phyloP scores from a whole-genome alignment of 768 basidiomycete genomes.

The Tricholoma bakamatsutake region DNA sequence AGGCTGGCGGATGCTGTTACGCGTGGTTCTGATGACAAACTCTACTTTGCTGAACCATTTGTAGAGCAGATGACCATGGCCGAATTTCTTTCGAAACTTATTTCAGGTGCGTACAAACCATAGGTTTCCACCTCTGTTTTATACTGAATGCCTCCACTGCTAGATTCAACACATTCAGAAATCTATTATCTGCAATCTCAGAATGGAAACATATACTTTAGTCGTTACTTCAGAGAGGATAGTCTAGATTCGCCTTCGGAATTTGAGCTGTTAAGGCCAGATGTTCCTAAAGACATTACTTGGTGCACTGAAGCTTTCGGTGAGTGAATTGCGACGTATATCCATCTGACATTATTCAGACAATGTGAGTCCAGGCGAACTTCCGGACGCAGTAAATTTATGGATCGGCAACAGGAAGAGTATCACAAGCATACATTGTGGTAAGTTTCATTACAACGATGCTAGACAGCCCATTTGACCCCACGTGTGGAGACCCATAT shows the following conservation, averaged over 20 bases:
- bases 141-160: background rate
- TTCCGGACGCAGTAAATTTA: constrained; percentile 86
- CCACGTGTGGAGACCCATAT: constrained; percentile 49
- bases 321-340: constrained; percentile 25
- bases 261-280: constrained; percentile 52
- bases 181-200: constrained; percentile 84
- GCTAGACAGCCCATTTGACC: background rate
- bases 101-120: constrained; percentile 20
- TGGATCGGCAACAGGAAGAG: constrained; percentile 84
- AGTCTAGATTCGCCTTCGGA: constrained; percentile 41
- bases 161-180: constrained; percentile 17
- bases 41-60: constrained; percentile 75
- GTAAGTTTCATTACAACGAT: constrained; percentile 30
- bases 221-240: constrained; percentile 29
- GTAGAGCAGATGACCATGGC: constrained; percentile 63
- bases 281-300: constrained; percentile 60
- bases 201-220: constrained; percentile 79
- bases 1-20: constrained; percentile 78
- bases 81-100: constrained; percentile 39
- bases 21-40: constrained; percentile 40
- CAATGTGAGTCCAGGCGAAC: constrained; percentile 32
- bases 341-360: background rate
- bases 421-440: constrained; percentile 82
- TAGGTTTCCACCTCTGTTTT: background rate
- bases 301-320: constrained; percentile 81